Base-by-base conservation (phyloP, 2,329 filamentous ascomycete genomes). In the Aspergillus pseudoterreus region DNA sequence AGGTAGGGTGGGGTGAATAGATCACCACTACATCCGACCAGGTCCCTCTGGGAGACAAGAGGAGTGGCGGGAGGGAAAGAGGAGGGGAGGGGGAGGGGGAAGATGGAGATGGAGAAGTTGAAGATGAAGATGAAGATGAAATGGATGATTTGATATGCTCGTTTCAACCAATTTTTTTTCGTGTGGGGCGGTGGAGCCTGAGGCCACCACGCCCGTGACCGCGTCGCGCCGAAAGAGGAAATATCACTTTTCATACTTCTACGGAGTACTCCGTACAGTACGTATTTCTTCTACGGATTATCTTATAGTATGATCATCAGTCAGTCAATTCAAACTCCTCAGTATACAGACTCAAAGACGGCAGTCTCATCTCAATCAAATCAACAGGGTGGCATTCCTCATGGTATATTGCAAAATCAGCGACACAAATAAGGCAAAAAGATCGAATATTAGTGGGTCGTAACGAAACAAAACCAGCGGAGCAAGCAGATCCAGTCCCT, bases 381-480 rank as follows among this genome's bases (percentile, higher is more conserved):
- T 51, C 30, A 44, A 36, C 27, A 41, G 45, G 45, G 50, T 51
- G 47, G 49, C 51, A 47, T 54, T 52, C 47, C 48, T 52, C 47
- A 48, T 62, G 61, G 61, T 63, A 63, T 63, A 61, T 58, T 60
- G 54, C 59, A 21, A 43, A 45, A 56, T 11, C 35, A 24, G 36
- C 10, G 39, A 30, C 19, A 52, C 19, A 52, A 47, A 43, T 15
- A 43, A 51, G 47, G 32, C 36, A 47, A 56, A 60, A 58, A 49
- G 61, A 65, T 51, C 45, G 61, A 62, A 68, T 61, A 62, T 58
- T 53, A 62, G 63, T 66, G 58, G 62, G 64, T 68, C 63, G 54
- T 67, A 55, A 56, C 55, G 52, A 33, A 30, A 44, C 22, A 53
- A 33, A 30, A 45, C 22, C 32, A 43, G 14, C 48, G 44, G 52